These are phyloP conservation scores for Hygrophila difformis DNA, from an alignment of 257 asterid genomes.

Conservation along the genomic window DNA sequence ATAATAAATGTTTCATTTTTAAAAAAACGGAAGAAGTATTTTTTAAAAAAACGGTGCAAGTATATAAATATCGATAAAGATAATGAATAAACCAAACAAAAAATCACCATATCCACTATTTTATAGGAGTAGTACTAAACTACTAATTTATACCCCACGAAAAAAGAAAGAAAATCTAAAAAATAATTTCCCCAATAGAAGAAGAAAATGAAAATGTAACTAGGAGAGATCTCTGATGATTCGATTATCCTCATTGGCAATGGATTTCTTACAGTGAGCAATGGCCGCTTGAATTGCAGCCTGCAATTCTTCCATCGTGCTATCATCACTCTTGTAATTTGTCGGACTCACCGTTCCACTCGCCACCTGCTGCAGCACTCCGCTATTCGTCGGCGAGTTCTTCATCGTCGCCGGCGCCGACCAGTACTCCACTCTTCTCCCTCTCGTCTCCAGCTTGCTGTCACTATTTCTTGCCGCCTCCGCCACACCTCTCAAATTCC, in stretches of 20 bases:
- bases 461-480: slow-evolving; percentile 13
- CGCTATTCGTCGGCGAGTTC: slow-evolving; percentile 69
- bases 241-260: slow-evolving; percentile 31
- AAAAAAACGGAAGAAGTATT: too few species aligned
- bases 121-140: too few species aligned
- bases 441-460: slow-evolving; percentile 24
- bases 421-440: slow-evolving; percentile 35
- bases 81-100: too few species aligned
- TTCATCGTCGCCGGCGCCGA: slow-evolving; percentile 73
- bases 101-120: too few species aligned
- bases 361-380: slow-evolving; percentile 29
- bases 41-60: too few species aligned
- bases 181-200: too few species aligned
- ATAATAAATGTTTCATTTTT: too few species aligned
- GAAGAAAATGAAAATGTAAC: too few species aligned
- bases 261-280: slow-evolving; percentile 85
- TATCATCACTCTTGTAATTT: slow-evolving; percentile 28
- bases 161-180: too few species aligned
- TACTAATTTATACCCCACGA: too few species aligned
- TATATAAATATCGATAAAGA: too few species aligned
- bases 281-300: slow-evolving; percentile 90
- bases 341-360: slow-evolving; percentile 17
- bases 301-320: slow-evolving; percentile 72
- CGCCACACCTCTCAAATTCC: slow-evolving; percentile 44
- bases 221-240: too few species aligned